Conservation (phyloP, 2,329 filamentous ascomycete genomes). For the Diaporthe amygdali region DNA sequence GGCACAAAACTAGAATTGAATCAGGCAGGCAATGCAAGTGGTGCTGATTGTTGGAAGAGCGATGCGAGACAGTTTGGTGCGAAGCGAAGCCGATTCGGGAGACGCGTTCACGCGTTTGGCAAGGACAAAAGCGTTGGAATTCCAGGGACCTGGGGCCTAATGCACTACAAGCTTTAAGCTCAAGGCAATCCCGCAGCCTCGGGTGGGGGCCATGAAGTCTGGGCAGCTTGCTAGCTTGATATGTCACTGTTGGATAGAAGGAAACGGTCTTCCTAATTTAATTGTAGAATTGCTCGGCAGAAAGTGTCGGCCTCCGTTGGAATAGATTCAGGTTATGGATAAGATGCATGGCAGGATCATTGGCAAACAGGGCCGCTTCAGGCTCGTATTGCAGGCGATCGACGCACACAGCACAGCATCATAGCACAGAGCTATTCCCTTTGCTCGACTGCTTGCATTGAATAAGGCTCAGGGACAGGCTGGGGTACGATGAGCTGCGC, state of each 20-base stretch:
- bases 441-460: conserved; percentile 3
- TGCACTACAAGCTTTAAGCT: conserved; percentile 7
- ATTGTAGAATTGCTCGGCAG: neutral
- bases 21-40: neutral
- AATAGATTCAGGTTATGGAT: neutral
- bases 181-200: neutral
- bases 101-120: conserved; percentile 1
- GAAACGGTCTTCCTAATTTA: neutral
- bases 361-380: neutral
- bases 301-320: neutral
- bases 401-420: neutral
- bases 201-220: neutral
- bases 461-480: neutral
- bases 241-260: neutral
- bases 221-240: neutral
- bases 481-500: neutral
- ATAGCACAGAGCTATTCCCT: neutral
- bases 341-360: neutral
- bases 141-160: neutral
- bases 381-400: neutral
- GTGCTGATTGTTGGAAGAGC: neutral
- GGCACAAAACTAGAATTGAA: neutral
- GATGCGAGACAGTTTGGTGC: neutral
- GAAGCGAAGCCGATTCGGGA: neutral
- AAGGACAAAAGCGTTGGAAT: neutral